A percentile compares a stretch with the other conserved stretches of the same genome.
These are phyloP conservation scores for Colletotrichum costaricense DNA, from an alignment of 2,329 filamentous ascomycete species.

Conservation along the genomic window DNA sequence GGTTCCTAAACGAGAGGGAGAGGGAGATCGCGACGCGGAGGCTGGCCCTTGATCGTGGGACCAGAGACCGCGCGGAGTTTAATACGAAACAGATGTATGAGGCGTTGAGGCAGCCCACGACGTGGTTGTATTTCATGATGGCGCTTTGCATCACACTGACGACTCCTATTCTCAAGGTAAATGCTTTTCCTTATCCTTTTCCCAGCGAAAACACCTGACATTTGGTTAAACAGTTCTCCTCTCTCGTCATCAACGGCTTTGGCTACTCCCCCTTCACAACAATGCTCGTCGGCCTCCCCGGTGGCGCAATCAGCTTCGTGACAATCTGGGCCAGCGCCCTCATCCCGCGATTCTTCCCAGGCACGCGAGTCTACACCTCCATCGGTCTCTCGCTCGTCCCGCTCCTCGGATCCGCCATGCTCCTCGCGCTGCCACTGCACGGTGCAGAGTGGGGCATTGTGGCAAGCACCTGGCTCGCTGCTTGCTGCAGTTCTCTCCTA, in stretches of 20 bases:
- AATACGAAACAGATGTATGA: slow-evolving; percentile 37
- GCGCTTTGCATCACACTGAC: slow-evolving; percentile 38
- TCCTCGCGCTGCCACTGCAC: slow-evolving; percentile 35
- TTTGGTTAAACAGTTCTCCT: slow-evolving; percentile 11
- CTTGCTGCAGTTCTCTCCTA: slow-evolving; percentile 32
- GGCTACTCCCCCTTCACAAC: slow-evolving; percentile 32
- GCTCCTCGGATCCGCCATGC: slow-evolving; percentile 26
- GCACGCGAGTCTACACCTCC: slow-evolving; percentile 41
- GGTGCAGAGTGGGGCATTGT: slow-evolving; percentile 40
- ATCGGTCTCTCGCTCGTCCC: slow-evolving; percentile 16
- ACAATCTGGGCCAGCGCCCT: slow-evolving; percentile 37
- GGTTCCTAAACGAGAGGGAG: slow-evolving; percentile 22
- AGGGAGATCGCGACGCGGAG: slow-evolving; percentile 20
- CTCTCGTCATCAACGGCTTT: slow-evolving; percentile 36
- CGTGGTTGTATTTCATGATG: slow-evolving; percentile 38
- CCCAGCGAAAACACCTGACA: background rate
- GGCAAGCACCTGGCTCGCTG: slow-evolving; percentile 41
- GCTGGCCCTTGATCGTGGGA: slow-evolving; percentile 37
- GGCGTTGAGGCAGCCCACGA: slow-evolving; percentile 30
- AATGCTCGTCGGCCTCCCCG: slow-evolving; percentile 32
- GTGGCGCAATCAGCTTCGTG: slow-evolving; percentile 18
- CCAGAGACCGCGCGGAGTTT: slow-evolving; percentile 35
- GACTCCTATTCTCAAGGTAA: slow-evolving; percentile 39
- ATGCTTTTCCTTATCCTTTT: no score
- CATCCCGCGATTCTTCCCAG: slow-evolving; percentile 35